Percentiles rank a stretch among this genome's conserved stretches.
These are phyloP conservation scores for Malassezia nana DNA, from an alignment of 1,284 basidiomycete species.

Conservation along the genomic window DNA sequence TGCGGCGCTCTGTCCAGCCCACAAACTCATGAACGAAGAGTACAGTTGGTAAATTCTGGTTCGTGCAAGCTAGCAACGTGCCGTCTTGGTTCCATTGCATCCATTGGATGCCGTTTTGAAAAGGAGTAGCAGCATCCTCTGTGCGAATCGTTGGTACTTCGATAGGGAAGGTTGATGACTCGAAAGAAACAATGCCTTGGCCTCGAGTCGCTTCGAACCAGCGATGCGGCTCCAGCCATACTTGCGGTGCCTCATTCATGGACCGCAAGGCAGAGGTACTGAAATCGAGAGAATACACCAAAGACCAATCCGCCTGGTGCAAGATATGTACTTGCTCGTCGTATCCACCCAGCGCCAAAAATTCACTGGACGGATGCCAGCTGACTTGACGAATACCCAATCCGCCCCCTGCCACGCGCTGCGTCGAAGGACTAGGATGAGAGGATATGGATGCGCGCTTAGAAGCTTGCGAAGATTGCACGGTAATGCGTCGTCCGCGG, in stretches of 20 bases:
- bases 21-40: slow-evolving; percentile 61
- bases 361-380: slow-evolving; percentile 45
- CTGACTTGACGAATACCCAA: slow-evolving; percentile 40
- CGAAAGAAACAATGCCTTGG: slow-evolving; percentile 37
- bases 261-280: slow-evolving; percentile 14
- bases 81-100: slow-evolving; percentile 9
- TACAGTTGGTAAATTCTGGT: slow-evolving; percentile 57
- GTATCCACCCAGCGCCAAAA: slow-evolving; percentile 45
- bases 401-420: slow-evolving; percentile 25
- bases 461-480: not conserved
- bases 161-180: not conserved
- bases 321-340: slow-evolving; percentile 41
- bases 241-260: slow-evolving; percentile 1
- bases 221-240: slow-evolving; percentile 35
- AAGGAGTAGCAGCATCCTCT: not conserved
- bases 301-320: slow-evolving; percentile 20
- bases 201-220: slow-evolving; percentile 43
- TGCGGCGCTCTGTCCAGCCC: slow-evolving; percentile 45
- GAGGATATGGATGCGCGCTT: not conserved
- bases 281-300: slow-evolving; percentile 10
- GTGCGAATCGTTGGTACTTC: not conserved
- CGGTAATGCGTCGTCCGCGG: slow-evolving; percentile 3
- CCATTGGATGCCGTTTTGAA: not conserved
- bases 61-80: not conserved
- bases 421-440: not conserved